A percentile compares a stretch with the other conserved stretches of the same genome.
Evolutionary conservation across 495 filamentous ascomycete species (phyloP).

Genomic region (Penicillium nucicola): DNA sequence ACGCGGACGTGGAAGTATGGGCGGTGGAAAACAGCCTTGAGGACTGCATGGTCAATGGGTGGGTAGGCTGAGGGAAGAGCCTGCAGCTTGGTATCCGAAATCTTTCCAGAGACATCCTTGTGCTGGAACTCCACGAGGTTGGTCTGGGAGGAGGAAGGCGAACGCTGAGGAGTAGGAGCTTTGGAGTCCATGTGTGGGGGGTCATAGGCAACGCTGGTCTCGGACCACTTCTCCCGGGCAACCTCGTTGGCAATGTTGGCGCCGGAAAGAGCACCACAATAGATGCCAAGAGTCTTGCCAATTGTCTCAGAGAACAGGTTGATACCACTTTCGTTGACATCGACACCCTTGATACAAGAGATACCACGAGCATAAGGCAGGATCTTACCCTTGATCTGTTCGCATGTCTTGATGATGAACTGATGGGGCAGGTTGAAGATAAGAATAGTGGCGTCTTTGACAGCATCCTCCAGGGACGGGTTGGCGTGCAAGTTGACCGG

Average conservation of each 20-base stretch:
- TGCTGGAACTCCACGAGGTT: conserved; percentile 62
- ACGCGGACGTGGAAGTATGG: conserved; percentile 97
- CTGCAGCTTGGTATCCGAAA: conserved; percentile 62
- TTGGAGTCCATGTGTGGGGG: conserved; percentile 81
- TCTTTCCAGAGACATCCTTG: conserved; percentile 59
- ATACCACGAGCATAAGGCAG: conserved; percentile 90
- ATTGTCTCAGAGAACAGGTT: conserved; percentile 94
- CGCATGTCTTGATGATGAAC: conserved; percentile 87
- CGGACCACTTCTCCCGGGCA: conserved; percentile 90
- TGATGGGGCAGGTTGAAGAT: conserved; percentile 98
- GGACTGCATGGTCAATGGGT: conserved; percentile 71
- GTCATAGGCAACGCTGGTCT: conserved; percentile 95
- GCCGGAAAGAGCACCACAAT: conserved; percentile 93
- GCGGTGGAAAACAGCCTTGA: conserved; percentile 86
- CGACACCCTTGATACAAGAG: conserved; percentile 97
- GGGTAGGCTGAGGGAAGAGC: conserved; percentile 77
- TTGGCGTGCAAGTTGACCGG: conserved; percentile 86
- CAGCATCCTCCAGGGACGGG: conserved; percentile 77
- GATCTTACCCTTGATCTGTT: conserved; percentile 81
- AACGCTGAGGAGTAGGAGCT: conserved; percentile 60
- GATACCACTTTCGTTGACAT: conserved; percentile 78
- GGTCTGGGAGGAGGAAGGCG: conserved; percentile 52
- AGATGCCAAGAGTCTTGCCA: conserved; percentile 83
- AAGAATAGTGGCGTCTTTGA: conserved; percentile 77
- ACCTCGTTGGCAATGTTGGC: conserved; percentile 98